Base-by-base conservation (phyloP, 495 filamentous ascomycete species). In the Articulospora tetracladia region DNA sequence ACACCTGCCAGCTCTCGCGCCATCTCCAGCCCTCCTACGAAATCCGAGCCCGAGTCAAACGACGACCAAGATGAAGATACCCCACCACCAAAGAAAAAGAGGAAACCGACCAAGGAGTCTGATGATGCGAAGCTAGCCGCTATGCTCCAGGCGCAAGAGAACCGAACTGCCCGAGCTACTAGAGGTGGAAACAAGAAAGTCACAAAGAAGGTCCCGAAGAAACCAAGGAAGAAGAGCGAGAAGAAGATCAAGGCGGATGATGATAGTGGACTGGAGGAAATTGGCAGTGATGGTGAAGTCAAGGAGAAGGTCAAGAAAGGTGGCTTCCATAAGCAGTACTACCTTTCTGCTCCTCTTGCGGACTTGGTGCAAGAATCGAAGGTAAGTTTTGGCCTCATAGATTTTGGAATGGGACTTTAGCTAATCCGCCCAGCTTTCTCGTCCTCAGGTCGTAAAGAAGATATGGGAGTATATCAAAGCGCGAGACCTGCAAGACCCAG, bases 391-490 rank as follows among this genome's bases (percentile, higher is more conserved):
- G 24, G n/a, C 2, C 11, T 51, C 41, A 8, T 17, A 15, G 26
- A 13, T 15, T 13, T 32, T 20, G 7, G 32, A 20, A 27, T 23
- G 28, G 25, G 28, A 32, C 19, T 22, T 24, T 11, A 3, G 53
- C 32, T 55, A 39, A 55, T n/a, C 3, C 1, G 13, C 30, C 47
- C 34, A 84, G 81, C 83, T 98, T 13, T 93, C 93, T 10, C 89
- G 94, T 11, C 95, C 94, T 0, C 90, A 97, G 71, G 92, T 92
- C 2, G 94, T 98, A 49, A 98, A 97, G 77, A 87, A 86, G 65
- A 86, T 98, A 48, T 98, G 94, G 94, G 85, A 86, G 41, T 91
- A 98, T 66, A 92, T 98, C 66, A 95, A 91, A 62, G 87, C 81
- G 59, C 83, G 90, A 55, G 82, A 90, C 39, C 84, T 98, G 17